Evolutionary conservation across 2,329 filamentous ascomycete genomes (phyloP).

Genomic region (Fusarium equiseti): DNA sequence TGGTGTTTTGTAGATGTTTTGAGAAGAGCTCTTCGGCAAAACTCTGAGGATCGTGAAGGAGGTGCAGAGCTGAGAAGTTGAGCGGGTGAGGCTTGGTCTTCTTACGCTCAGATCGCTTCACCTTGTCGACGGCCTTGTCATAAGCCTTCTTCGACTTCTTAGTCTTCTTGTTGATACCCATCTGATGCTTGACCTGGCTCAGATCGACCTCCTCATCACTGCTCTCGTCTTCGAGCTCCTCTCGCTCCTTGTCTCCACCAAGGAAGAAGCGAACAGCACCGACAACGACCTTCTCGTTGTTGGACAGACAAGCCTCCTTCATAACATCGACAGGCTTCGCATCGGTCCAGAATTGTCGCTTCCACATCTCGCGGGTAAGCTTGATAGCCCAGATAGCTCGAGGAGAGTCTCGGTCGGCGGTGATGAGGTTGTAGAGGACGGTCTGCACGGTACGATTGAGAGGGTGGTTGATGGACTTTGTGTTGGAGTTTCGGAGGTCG

Average conservation of each 20-base stretch:
- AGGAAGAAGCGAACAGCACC: constrained; percentile 95
- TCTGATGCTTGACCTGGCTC: constrained; percentile 83
- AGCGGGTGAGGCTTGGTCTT: constrained; percentile 88
- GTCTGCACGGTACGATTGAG: constrained; percentile 95
- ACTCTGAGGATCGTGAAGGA: constrained; percentile 93
- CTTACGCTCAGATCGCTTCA: constrained; percentile 87
- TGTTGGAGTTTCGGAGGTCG: constrained; percentile 88
- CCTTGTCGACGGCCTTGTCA: constrained; percentile 82
- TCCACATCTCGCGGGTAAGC: constrained; percentile 95
- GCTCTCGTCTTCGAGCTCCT: constrained; percentile 90
- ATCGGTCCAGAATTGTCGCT: constrained; percentile 95
- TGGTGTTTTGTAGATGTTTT: constrained; percentile 90
- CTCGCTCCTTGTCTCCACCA: constrained; percentile 93
- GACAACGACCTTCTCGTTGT: constrained; percentile 92
- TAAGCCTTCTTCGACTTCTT: constrained; percentile 86
- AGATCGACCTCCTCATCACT: constrained; percentile 86
- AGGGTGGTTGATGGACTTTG: constrained; percentile 88
- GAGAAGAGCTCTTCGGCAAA: constrained; percentile 92
- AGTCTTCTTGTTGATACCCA: constrained; percentile 95
- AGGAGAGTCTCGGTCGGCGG: constrained; percentile 83
- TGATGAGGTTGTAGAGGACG: constrained; percentile 90
- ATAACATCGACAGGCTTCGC: constrained; percentile 96
- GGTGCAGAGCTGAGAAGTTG: constrained; percentile 95
- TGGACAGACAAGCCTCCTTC: constrained; percentile 89
- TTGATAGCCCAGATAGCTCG: constrained; percentile 97